These are phyloP conservation scores for Fraxinus ornus DNA, from an alignment of 305 asterid species.

Conservation along the genomic window DNA sequence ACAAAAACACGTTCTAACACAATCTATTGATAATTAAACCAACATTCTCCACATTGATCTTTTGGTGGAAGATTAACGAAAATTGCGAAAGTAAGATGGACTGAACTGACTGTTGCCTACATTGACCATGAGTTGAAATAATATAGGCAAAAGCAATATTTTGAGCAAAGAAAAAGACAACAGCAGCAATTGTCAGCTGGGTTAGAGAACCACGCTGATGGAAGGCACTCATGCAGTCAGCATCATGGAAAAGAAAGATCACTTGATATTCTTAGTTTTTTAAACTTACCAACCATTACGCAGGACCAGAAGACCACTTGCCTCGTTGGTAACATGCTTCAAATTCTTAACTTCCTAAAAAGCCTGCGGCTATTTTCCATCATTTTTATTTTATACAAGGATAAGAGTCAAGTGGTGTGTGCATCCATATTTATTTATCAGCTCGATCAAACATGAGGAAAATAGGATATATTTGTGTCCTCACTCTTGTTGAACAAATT, in stretches of 20 bases:
- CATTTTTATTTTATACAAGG: constrained; percentile 13
- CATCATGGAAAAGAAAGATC: constrained; percentile 53
- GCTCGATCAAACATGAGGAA: constrained; percentile 3
- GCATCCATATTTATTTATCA: constrained; percentile 9
- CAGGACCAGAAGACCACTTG: constrained; percentile 38
- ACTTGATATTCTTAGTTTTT: constrained; percentile 84
- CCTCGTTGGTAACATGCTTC: constrained; percentile 46
- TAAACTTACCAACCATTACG: constrained; percentile 50
- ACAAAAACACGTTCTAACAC: constrained; percentile 21
- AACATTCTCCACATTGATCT: constrained; percentile 17
- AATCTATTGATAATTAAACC: not conserved
- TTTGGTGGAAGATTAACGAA: not conserved
- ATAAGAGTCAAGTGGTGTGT: constrained; percentile 10
- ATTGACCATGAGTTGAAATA: constrained; percentile 15
- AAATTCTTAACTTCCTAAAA: constrained; percentile 12
- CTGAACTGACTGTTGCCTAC: constrained; percentile 9
- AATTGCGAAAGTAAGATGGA: not conserved
- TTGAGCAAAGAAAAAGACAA: constrained; percentile 84
- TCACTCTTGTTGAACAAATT: not conserved
- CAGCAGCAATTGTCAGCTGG: constrained; percentile 45
- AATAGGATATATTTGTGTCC: not conserved
- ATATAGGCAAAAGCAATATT: constrained; percentile 79
- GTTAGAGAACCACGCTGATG: constrained; percentile 45
- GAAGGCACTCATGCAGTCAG: constrained; percentile 35
- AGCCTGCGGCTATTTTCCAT: constrained; percentile 18